Base-by-base conservation (phyloP, 1,284 basidiomycete species). In the Testicularia cyperi region DNA sequence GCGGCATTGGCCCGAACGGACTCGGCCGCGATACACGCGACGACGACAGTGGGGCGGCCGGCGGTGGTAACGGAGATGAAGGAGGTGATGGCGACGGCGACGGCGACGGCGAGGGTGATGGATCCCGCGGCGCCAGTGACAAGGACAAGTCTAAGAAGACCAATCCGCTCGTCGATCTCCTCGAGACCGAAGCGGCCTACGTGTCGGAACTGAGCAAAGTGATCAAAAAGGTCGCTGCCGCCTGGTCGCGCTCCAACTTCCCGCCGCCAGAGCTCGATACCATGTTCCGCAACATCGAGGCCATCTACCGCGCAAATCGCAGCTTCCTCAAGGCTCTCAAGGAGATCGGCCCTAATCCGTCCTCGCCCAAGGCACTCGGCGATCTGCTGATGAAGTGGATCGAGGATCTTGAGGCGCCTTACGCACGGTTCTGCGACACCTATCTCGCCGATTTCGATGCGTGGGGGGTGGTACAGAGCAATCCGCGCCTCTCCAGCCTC, bases 341-440 rank as follows among this genome's bases (percentile, higher is more conserved):
- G 77, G 92, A 95, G 58, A 92, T 98, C 53, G 94, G 91, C 7
- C 84, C 88, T 32, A 90, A 88, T 77, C 92, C 92, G 0, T 86
- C 90, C 1, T 90, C 88, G n/a, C 90, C 94, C 13, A 95, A 94
- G 75, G 90, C 88, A 10, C 82, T 98, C 16, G 94, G 94, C 36
- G 94, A 97, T 77, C 80, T 98, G 35, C 82, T 98, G 48, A 96
- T 97, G 88, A 86, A 88, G 79, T 98, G 92, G 94, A 91, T 94
- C 65, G 68, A 84, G 78, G 51, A 54, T 33, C 60, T 76, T 30
- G 88, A 91, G 54, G 81, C 81, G 6, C 88, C 95, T 1, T 98
- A 98, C 77, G 84, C 84, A 39, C 83, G 82, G 36, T 98, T 94
- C 77, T 84, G 84, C 61, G 80, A 82, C 29, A 86, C 84, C 57